Evolutionary conservation across 306 rosid genomes (phyloP), one percentile per base, ranked within the genome.

Genomic region (Acacia crassicarpa): DNA sequence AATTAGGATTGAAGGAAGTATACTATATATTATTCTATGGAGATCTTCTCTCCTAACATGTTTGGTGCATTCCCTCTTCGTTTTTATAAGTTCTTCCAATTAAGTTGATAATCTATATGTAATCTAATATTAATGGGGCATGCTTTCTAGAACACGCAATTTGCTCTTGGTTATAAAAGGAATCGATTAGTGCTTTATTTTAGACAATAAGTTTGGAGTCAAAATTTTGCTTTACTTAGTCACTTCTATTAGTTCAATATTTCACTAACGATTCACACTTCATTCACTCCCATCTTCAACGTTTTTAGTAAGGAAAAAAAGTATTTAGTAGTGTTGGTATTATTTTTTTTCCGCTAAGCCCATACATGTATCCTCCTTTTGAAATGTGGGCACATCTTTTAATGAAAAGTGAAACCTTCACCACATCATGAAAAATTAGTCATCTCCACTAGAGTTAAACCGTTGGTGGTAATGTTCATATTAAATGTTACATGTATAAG

Each of bases 1-100:
- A 27, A 27, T 27, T 27, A 27, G 27, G 27, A 27, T 27, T 0
- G 1, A 27, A 27, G 1, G 1, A 0, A 27, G 27, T 27, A 30
- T n/a, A 35, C 5, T 35, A 35, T 32, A 3, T 56, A 65, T 66
- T 66, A n/a, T 43, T 74, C 27, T 22, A 11, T 73, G 9, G 45
- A 46, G 75, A 75, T 67, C 16, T 69, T 33, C 59, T 56, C 82
- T 81, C 82, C 75, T 20, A 40, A 59, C 22, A 77, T 23, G 43
- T 49, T 38, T 30, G 76, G 71, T 71, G 58, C 81, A 82, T 70
- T 53, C 65, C 53, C 76, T 41, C 51, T 54, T 74, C 44, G 14
- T 71, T 58, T 56, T 56, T 58, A n/a, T 12, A 8, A 27, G 40
- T 68, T 69, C 82, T 22, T 68, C 54, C 25, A 38, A 49, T 22